These are phyloP conservation scores for Botryosphaeria agaves DNA, from an alignment of 2,329 filamentous ascomycete genomes.

Conservation along the genomic window DNA sequence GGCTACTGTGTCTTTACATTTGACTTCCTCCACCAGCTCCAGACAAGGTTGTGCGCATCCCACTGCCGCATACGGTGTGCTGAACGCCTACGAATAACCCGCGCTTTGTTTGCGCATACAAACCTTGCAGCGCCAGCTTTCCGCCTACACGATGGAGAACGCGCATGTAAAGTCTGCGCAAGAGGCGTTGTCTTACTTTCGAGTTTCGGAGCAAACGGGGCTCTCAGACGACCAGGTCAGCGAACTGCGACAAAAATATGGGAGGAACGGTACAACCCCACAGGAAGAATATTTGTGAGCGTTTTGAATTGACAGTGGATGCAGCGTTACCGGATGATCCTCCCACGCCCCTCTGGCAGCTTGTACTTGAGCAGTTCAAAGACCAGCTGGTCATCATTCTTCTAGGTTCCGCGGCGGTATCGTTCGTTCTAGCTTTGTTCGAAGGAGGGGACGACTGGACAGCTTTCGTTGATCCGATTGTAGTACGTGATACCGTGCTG, in stretches of 20 bases:
- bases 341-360: constrained; percentile 87
- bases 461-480: constrained; percentile 87
- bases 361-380: constrained; percentile 97
- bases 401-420: constrained; percentile 79
- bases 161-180: constrained; percentile 15
- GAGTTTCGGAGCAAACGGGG: constrained; percentile 14
- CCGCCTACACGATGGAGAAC: constrained; percentile 13
- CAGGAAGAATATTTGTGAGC: background rate
- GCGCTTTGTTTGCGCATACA: background rate
- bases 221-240: constrained; percentile 14
- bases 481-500: constrained; percentile 43
- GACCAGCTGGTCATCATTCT: constrained; percentile 95
- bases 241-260: constrained; percentile 15
- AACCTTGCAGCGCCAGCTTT: background rate
- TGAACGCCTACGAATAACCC: background rate
- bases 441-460: constrained; percentile 91
- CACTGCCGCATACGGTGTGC: background rate
- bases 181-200: constrained; percentile 19
- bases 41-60: background rate
- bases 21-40: background rate
- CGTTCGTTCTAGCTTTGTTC: constrained; percentile 82
- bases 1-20: background rate
- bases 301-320: constrained; percentile 3
- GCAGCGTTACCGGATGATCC: constrained; percentile 74
- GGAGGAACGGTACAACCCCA: constrained; percentile 16